phyloP scores from a whole-genome alignment of 345 rosid genomes.

The Rhizophora apiculata region DNA sequence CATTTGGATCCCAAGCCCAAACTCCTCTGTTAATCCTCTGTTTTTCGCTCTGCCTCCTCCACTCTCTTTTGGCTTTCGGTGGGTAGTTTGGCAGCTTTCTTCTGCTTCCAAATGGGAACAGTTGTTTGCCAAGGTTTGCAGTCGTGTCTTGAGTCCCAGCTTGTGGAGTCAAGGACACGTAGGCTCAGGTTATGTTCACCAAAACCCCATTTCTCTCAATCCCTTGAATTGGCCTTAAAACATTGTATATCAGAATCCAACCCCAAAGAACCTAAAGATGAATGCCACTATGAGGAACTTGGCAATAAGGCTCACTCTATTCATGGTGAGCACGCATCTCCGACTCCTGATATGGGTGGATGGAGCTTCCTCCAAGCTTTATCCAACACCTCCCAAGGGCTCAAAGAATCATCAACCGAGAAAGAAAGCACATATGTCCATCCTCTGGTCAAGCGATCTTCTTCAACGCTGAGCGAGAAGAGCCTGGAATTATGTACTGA shows the following conservation, averaged over 20 bases:
- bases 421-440: constrained; percentile 36
- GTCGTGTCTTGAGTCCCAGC: constrained; percentile 53
- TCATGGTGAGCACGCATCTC: constrained; percentile 7
- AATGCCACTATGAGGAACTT: constrained; percentile 17
- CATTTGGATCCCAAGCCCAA: constrained; percentile 1
- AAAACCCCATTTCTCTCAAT: constrained; percentile 30
- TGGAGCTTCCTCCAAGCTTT: constrained; percentile 55
- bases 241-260: constrained; percentile 31
- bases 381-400: constrained; percentile 19
- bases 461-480: constrained; percentile 55
- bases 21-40: constrained; percentile 22
- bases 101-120: constrained; percentile 51
- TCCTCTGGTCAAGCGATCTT: constrained; percentile 41
- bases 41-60: constrained; percentile 18
- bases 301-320: not conserved
- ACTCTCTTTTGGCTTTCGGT: constrained; percentile 1
- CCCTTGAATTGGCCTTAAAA: constrained; percentile 38
- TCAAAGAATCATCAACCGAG: constrained; percentile 21
- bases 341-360: constrained; percentile 28
- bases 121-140: constrained; percentile 58
- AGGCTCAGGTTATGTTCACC: constrained; percentile 59
- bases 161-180: constrained; percentile 48
- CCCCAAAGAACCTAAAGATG: constrained; percentile 19
- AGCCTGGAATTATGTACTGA: constrained; percentile 87
- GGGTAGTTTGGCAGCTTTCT: not conserved